Base-by-base conservation (phyloP, 169 alveolate genomes). In the Neospora caninum region DNA sequence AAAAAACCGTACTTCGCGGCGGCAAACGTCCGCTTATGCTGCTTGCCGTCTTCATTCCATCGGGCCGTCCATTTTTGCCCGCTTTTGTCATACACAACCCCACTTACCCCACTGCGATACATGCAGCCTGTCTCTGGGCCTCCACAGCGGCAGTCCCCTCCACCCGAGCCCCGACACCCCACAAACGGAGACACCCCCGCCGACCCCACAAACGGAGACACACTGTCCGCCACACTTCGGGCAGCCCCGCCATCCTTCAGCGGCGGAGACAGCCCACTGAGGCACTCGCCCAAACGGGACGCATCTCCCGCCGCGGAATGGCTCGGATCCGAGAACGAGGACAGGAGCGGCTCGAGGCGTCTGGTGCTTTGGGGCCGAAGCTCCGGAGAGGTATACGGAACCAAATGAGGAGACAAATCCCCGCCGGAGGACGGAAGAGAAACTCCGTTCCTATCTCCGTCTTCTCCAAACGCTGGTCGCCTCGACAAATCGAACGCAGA, bases 1-100 rank as follows among this genome's bases (percentile, higher is more conserved):
- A 88, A 58, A 58, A 88, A 88, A 20, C 93, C 93, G 84, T 88
- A 88, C 27, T 88, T 88, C 29, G 93, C 93, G 7, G 93, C 41
- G 27, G 93, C 93, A n/a, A 88, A 88, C 22, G 93, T 88, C 29
- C 73, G 38, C 36, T 88, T 88, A 38, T 88, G 93, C 34, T 88
- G 93, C 27, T 69, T 34, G 38, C 93, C 93, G n/a, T 88, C 69
- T 39, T 88, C 93, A n/a, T 54, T 88, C 93, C 93, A 88, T 1
- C 93, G 43, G 41, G 93, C 93, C 53, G 93, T 88, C 93, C 93
- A 88, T 64, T 88, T 88, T 64, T 88, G 93, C 9, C 93, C 93
- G 84, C 80, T 45, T 45, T 88, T 88, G 64, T 88, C 93, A 38
- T 88, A 88, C 16, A 88, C 93, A 22, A 88, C 93, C 0, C 93